Base-by-base conservation (phyloP, 2,329 filamentous ascomycete species). In the Zymoseptoria tritici region DNA sequence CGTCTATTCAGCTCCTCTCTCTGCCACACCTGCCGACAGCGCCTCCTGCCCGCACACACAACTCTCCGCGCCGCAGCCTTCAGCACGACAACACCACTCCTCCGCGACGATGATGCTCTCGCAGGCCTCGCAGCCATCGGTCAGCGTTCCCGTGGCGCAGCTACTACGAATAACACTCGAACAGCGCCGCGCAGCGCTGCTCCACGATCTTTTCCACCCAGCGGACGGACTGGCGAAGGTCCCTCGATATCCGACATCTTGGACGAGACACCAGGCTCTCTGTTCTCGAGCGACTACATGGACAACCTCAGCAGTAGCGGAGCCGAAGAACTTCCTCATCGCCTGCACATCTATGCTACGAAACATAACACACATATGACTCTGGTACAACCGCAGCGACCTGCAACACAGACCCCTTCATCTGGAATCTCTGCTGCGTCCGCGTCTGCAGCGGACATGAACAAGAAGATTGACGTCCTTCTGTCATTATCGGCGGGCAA, bases 331-430 rank as follows among this genome's bases (percentile, higher is more conserved):
- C 58, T 60, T 51, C 87, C 89, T 2, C 91, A 91, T 78, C 91
- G 96, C 74, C 82, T 99, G 64, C 90, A 96, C 78, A 81, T 99
- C 73, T 93, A 85, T 77, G 79, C 88, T 26, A 87, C 89, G 74
- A 95, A 91, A 78, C 94, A 97, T 83, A 99, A 99, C 79, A 94
- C 90, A 20, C 91, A 97, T 76, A 83, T 99, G 70, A 97, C 92
- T 1, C 84, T 97, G 66, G 90, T 91, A 21, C 86, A 87, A 70
- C 92, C 94, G 26, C 57, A 68, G 4, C 60, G 59, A 22, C 60
- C 67, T 1, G 70, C 71, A 1, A 60, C 62, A 7, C 62, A 68
- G 56, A 72, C 71, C 0, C 57, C 66, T 2, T 64, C 61, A 2
- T 70, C 69, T 4, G 61, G 64, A 16, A 62, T 70, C n/a, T 65